phyloP scores from a whole-genome alignment of 257 asterid genomes.

The Striga asiatica region DNA sequence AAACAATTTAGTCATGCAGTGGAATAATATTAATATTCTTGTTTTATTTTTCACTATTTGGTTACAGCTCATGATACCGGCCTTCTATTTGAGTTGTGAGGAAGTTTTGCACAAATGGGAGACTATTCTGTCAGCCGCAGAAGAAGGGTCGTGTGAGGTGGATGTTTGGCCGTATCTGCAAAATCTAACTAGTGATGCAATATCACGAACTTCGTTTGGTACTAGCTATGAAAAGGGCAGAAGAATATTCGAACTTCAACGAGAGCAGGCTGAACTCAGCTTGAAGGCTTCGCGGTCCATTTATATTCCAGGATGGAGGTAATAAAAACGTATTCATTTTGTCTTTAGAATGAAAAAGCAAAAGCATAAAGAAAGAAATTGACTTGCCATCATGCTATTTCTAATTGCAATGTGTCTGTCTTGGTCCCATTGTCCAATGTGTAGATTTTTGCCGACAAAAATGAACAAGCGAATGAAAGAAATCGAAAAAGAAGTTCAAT shows the following conservation, averaged over 20 bases:
- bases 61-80: constrained; percentile 41
- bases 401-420: neutral
- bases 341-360: neutral
- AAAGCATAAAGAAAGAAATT: too few species aligned
- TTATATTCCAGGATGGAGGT: constrained; percentile 43
- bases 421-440: neutral
- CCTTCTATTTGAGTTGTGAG: constrained; percentile 27
- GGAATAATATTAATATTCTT: too few species aligned
- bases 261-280: constrained; percentile 23
- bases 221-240: constrained; percentile 43
- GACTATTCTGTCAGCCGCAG: constrained; percentile 9
- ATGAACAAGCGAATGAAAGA: constrained; percentile 31
- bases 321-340: neutral
- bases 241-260: constrained; percentile 34
- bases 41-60: too few species aligned
- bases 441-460: constrained; percentile 32
- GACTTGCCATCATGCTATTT: neutral
- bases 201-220: constrained; percentile 54
- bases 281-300: constrained; percentile 12
- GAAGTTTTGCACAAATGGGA: constrained; percentile 43
- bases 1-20: too few species aligned
- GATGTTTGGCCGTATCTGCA: constrained; percentile 47
- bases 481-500: constrained; percentile 18
- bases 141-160: constrained; percentile 28
- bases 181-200: constrained; percentile 27